These are phyloP conservation scores for Sphenostylis stenocarpa DNA, from an alignment of 306 rosid species.

Conservation along the genomic window DNA sequence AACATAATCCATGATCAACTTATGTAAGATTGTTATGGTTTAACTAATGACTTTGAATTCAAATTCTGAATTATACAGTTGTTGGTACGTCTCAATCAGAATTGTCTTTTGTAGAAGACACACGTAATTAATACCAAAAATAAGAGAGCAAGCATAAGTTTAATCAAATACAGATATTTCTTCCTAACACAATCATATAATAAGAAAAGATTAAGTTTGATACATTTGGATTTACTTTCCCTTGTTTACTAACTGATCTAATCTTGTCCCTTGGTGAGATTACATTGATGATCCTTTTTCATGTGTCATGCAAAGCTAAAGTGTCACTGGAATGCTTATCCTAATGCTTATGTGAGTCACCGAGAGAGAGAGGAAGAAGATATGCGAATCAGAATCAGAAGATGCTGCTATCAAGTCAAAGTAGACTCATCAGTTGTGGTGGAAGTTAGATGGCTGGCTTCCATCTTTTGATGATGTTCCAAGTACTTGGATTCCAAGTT, in stretches of 20 bases:
- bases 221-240: slow-evolving; percentile 15
- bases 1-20: too few species aligned
- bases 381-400: slow-evolving; percentile 31
- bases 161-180: not conserved
- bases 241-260: slow-evolving; percentile 19
- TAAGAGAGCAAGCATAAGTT: not conserved
- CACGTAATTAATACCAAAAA: not conserved
- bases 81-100: too few species aligned
- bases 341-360: not conserved
- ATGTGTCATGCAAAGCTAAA: not conserved
- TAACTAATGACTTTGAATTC: too few species aligned
- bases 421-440: slow-evolving; percentile 5
- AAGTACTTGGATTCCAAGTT: slow-evolving; percentile 34
- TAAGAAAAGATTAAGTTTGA: not conserved
- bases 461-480: slow-evolving; percentile 41
- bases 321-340: not conserved
- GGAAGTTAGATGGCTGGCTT: slow-evolving; percentile 36
- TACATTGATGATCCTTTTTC: not conserved
- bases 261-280: slow-evolving; percentile 20
- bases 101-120: not conserved
- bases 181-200: not conserved
- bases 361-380: not conserved
- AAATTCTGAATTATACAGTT: too few species aligned
- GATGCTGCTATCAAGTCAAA: slow-evolving; percentile 24
- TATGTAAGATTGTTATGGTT: too few species aligned